Evolutionary conservation across 345 rosid genomes (phyloP), one percentile per base, ranked within the genome.

Genomic region (Cardamine chenopodiifolia): DNA sequence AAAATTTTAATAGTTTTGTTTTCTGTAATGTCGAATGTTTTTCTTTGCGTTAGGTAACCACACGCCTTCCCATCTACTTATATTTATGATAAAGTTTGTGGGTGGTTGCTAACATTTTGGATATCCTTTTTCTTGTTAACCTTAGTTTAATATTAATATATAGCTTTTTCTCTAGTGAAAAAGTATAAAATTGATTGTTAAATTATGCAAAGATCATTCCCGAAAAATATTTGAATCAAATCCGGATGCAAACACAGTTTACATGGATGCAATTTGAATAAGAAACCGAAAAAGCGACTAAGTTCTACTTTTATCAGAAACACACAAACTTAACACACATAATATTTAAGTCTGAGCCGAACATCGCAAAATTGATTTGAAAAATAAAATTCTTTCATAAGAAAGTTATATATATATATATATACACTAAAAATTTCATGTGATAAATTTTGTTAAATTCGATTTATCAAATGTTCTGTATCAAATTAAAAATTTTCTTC

Each of bases 1-100:
- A 19, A 1, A 10, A 39, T 37, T 17, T 23, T 35, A 44, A 8
- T 50, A 63, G 3, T n/a, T 45, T 72, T 53, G 42, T 47, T 64
- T 47, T 64, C 31, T 50, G 71, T 73, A 22, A 45, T 32, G 32
- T 66, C 61, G 60, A 48, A 58, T 66, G 78, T 34, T 39, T 50
- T 62, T 69, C 63, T 76, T 76, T 76, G 65, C 63, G 64, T 76
- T 68, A 53, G 26, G 68, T 8, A 61, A 69, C 64, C 44, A 62
- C 40, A 59, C n/a, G 59, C 58, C 74, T 76, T 68, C 17, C 20
- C 56, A 40, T 68, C 74, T 76, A 22, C 62, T 40, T 62, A 53
- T 62, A 76, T 62, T 44, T 69, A 69, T 76, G 62, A 62, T 62
- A 22, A 44, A 62, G 26, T 28, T 52, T 52, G 31, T 44, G 31